Conservation (phyloP, 1,284 basidiomycete species). For the Athelia sp. region DNA sequence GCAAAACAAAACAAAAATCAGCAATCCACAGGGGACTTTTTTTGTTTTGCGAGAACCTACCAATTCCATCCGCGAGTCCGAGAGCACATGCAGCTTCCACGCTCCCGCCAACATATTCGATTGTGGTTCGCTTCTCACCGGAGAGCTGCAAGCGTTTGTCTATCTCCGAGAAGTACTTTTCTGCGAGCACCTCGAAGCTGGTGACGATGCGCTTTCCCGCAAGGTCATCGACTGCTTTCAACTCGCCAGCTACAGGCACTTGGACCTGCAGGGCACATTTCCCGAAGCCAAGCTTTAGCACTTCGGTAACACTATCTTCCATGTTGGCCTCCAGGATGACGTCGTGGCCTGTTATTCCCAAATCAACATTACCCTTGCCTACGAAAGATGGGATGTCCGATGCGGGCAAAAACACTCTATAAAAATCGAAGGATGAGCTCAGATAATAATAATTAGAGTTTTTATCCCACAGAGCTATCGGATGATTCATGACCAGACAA, state of each 20-base stretch:
- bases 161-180: conserved; percentile 71
- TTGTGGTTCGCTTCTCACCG: conserved; percentile 61
- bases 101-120: conserved; percentile 96
- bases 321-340: conserved; percentile 91
- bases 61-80: conserved; percentile 96
- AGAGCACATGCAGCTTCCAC: conserved; percentile 98
- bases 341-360: conserved; percentile 95
- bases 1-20: conserved; percentile 5
- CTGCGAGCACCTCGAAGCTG: conserved; percentile 86
- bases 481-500: conserved; percentile 87
- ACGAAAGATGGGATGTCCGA: conserved; percentile 98
- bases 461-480: conserved; percentile 76
- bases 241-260: conserved; percentile 75
- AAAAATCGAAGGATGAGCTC: conserved; percentile 6
- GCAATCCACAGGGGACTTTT: too few species aligned
- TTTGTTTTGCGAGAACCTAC: too few species aligned
- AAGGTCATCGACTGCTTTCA: conserved; percentile 75
- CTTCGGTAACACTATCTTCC: conserved; percentile 73
- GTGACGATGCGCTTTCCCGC: conserved; percentile 93
- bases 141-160: conserved; percentile 56
- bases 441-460: neutral
- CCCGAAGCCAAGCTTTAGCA: conserved; percentile 87
- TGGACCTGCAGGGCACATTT: conserved; percentile 95
- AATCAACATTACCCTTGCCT: conserved; percentile 93
- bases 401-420: conserved; percentile 94